Percentiles rank a stretch among this genome's conserved stretches.
Evolutionary conservation across 169 alveolate genomes (phyloP).

Genomic region (Cryptosporidium parvum): DNA sequence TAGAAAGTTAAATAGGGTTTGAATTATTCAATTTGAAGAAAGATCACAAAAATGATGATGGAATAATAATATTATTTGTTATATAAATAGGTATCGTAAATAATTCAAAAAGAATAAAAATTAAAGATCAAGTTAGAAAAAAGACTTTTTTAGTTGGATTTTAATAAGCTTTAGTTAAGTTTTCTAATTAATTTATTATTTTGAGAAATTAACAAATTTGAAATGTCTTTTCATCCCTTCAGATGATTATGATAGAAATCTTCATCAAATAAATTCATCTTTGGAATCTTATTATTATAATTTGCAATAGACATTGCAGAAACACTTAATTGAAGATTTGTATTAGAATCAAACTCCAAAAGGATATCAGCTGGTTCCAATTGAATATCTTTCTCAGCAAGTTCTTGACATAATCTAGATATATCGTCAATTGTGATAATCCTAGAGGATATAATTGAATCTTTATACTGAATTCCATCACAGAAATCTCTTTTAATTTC

Average conservation of each 20-base stretch:
- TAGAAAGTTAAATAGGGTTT: slow-evolving; percentile 8
- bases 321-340: slow-evolving; percentile 32
- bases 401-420: neutral
- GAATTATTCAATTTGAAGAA: neutral
- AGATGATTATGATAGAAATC: slow-evolving; percentile 22
- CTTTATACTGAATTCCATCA: slow-evolving; percentile 14
- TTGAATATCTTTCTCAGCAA: slow-evolving; percentile 1
- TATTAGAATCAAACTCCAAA: slow-evolving; percentile 30
- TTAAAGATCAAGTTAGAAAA: too few species aligned
- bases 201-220: neutral
- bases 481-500: slow-evolving; percentile 13
- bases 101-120: too few species aligned
- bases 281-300: slow-evolving; percentile 11
- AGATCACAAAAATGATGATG: neutral
- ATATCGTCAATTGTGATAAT: slow-evolving; percentile 24
- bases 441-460: slow-evolving; percentile 23
- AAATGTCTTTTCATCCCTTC: neutral
- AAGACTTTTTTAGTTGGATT: neutral
- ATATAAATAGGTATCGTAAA: too few species aligned
- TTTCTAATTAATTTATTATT: too few species aligned
- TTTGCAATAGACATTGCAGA: slow-evolving; percentile 11
- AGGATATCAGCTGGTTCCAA: slow-evolving; percentile 43
- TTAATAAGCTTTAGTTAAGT: slow-evolving; percentile 10
- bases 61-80: too few species aligned
- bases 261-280: slow-evolving; percentile 22